Base-by-base conservation (phyloP, 768 basidiomycete species). In the Chalciporus sphaerocephalus region DNA sequence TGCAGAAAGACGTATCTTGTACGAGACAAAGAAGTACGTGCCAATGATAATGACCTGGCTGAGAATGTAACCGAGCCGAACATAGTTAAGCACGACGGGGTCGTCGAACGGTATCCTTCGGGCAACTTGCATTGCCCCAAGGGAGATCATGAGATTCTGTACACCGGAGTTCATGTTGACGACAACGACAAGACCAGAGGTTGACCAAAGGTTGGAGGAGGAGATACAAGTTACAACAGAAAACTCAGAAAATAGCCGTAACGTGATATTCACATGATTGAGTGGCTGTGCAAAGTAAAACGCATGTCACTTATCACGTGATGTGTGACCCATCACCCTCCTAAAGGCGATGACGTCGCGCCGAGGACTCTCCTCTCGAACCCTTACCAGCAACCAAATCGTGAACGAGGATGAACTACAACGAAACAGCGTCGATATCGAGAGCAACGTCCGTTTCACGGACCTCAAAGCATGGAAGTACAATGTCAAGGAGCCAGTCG, bases 71-170 rank as follows among this genome's bases (percentile, higher is more conserved):
- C 80, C 91, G 36, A 87, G 72, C 38, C 94, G 87, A 46, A 93
- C 87, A 59, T 87, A 89, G 61, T 74, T 71, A 54, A 97, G 80
- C 30, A 87, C 75, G 44, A 83, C 69, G 6, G 92, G 90, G 69
- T 97, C 83, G 34, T 95, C 90, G 54, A 96, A 92, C 22, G 91
- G 85, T 52, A 98, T 83, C 68, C 82, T 87, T 54, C 89, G 82
- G 55, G 93, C 93, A 64, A 97, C 91, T 64, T 96, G 94, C 94
- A 96, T 94, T 52, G 85, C 91, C 40, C 83, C 91, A 53, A 98
- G 86, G 42, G 92, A 95, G 60, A 97, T 79, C 56, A 87, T 76
- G 48, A 98, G 74, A 69, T 90, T 95, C 58, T 85, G 78, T 23
- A 92, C 70, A 40, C 81, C 83, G 25, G 85, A 67, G 73, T 82